Evolutionary conservation across 306 rosid species (phyloP).

Genomic region (Adenanthera pavonina): DNA sequence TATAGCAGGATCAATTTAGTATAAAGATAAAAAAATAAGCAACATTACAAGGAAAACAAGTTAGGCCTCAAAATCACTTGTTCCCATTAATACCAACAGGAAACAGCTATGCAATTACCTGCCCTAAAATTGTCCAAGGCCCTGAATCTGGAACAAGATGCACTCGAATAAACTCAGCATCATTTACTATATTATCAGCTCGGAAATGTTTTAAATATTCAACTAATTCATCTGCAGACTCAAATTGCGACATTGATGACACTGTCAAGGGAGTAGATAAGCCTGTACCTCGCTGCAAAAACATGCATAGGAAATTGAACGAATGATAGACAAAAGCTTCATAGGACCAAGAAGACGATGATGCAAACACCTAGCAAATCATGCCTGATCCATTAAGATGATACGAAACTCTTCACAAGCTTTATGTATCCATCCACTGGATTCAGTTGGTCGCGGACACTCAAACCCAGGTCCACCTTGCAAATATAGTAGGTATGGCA

Average conservation of each 20-base stretch:
- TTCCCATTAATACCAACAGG: conserved; percentile 32
- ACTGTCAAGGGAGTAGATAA: conserved; percentile 87
- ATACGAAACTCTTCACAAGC: conserved; percentile 88
- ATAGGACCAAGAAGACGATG: conserved; percentile 13
- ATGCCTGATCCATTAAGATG: conserved; percentile 93
- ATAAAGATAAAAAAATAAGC: not conserved
- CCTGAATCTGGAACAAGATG: conserved; percentile 83
- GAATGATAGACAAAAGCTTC: conserved; percentile 19
- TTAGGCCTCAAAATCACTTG: conserved; percentile 29
- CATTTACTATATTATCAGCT: conserved; percentile 92
- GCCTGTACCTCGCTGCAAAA: conserved; percentile 95
- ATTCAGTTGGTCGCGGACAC: conserved; percentile 78
- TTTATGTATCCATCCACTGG: conserved; percentile 88
- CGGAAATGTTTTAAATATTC: conserved; percentile 79
- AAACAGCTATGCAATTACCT: conserved; percentile 60
- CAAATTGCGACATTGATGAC: conserved; percentile 86
- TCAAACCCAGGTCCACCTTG: conserved; percentile 99
- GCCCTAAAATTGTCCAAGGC: conserved; percentile 93
- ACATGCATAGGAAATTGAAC: conserved; percentile 34
- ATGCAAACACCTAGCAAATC: conserved; percentile 41
- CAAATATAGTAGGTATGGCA: conserved; percentile 81
- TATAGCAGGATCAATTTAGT: not conserved
- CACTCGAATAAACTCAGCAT: conserved; percentile 87
- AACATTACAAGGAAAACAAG: not conserved
- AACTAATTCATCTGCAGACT: conserved; percentile 65